Conservation (phyloP, 1,284 basidiomycete genomes). For the Tetrapyrgos nigripes region DNA sequence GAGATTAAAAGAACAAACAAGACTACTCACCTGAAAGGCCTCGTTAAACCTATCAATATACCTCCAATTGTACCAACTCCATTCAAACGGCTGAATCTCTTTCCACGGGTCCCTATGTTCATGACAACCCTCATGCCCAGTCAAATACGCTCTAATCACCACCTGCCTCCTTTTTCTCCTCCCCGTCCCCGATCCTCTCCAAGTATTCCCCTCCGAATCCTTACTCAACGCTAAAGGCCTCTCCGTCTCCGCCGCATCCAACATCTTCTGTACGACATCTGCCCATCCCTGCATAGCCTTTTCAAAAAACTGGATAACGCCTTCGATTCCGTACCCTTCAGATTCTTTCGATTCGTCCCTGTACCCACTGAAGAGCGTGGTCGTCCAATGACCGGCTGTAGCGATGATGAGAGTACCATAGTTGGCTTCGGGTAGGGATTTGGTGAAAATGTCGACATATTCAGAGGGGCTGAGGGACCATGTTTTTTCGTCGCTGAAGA, state of each 20-base stretch:
- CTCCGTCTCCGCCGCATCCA: conserved; percentile 27
- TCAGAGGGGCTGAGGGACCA: conserved; percentile 60
- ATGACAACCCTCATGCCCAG: conserved; percentile 71
- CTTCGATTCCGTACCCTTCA: conserved; percentile 53
- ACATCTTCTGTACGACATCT: conserved; percentile 48
- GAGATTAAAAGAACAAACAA: conserved; percentile 2
- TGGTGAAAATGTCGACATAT: conserved; percentile 57
- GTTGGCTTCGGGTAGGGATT: conserved; percentile 51
- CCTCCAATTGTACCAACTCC: conserved; percentile 69
- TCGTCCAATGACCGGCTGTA: conserved; percentile 74
- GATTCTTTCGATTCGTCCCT: conserved; percentile 33
- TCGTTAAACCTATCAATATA: conserved; percentile 61
- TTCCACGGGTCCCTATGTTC: conserved; percentile 47
- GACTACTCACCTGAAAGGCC: conserved; percentile 54
- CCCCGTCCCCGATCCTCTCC: conserved; percentile 18
- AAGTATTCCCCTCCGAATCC: conserved; percentile 18
- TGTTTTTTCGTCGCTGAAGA: conserved; percentile 60
- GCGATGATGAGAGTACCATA: conserved; percentile 66
- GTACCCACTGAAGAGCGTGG: conserved; percentile 56
- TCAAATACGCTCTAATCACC: conserved; percentile 64
- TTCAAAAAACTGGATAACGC: conserved; percentile 59
- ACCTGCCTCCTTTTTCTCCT: conserved; percentile 47
- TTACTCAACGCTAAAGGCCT: background rate
- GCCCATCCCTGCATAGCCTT: conserved; percentile 62
- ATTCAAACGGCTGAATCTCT: conserved; percentile 46